These are phyloP conservation scores for Globisporangium polare DNA, from an alignment of 352 stramenopile genomes.

Conservation along the genomic window DNA sequence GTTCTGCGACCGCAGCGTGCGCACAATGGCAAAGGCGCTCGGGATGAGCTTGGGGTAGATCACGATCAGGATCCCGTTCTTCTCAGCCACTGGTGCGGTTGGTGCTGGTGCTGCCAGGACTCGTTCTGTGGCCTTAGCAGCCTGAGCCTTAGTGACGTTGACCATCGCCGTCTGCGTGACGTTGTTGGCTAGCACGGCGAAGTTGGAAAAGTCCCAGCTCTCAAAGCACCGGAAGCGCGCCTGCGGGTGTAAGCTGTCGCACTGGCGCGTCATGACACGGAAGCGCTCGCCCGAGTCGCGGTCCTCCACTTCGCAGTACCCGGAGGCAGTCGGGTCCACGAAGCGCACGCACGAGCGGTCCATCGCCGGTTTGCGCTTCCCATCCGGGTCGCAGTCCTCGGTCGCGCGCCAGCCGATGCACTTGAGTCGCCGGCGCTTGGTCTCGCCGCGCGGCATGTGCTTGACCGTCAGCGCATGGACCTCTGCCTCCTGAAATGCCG, in stretches of 20 bases:
- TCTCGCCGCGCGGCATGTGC: slow-evolving; percentile 19
- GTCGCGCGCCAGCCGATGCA: slow-evolving; percentile 29
- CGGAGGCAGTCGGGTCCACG: slow-evolving; percentile 14
- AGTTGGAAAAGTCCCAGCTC: slow-evolving; percentile 21
- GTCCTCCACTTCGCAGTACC: slow-evolving; percentile 31
- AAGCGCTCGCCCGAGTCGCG: slow-evolving; percentile 17
- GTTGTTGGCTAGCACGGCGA: slow-evolving; percentile 18
- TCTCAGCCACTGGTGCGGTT: neutral
- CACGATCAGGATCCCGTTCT: slow-evolving; percentile 60
- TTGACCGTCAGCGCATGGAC: slow-evolving; percentile 25
- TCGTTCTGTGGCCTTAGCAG: neutral
- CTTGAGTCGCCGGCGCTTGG: slow-evolving; percentile 14
- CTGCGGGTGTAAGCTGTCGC: slow-evolving; percentile 15
- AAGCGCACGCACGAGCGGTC: slow-evolving; percentile 21
- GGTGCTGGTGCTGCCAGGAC: neutral
- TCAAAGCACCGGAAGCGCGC: slow-evolving; percentile 21
- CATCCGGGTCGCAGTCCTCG: slow-evolving; percentile 20
- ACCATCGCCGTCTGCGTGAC: slow-evolving; percentile 1
- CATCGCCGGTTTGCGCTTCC: slow-evolving; percentile 13
- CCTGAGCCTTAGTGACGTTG: neutral
- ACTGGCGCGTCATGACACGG: slow-evolving; percentile 18
- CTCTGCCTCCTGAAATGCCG: slow-evolving; percentile 16
- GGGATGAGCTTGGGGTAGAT: slow-evolving; percentile 67
- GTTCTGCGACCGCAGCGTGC: slow-evolving; percentile 32
- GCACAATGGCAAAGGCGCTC: slow-evolving; percentile 57